Base-by-base conservation (phyloP, 2,329 filamentous ascomycete genomes). In the Pseudogymnoascus sp. region DNA sequence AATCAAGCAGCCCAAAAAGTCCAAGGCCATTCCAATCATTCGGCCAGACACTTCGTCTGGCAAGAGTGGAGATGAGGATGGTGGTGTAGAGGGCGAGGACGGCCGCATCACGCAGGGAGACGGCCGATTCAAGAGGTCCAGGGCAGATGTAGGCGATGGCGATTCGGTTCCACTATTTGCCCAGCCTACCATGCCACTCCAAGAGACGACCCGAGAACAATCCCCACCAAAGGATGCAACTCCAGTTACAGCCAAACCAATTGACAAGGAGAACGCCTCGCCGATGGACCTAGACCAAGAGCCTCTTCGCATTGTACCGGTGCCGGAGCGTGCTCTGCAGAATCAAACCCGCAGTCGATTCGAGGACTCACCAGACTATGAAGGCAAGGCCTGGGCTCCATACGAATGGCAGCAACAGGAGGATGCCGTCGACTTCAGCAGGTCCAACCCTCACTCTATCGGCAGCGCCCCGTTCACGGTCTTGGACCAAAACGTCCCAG, bases 1-100 rank as follows among this genome's bases (percentile, higher is more conserved):
- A 59, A 76, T 84, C 28, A 89, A 89, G 69, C 83, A 87, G 5
- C 74, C 77, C 0, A 91, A 89, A 75, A 86, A 85, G 68, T 90
- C 88, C 4, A 97, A 95, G 76, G 91, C 91, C 8, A 83, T 96
- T 62, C 89, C 92, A 0, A 96, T 96, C 65, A 76, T 93, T 8
- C 81, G 81, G 40, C 89, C 90, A 1, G 80, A 85, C 63, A 86
- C 79, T 68, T 76, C 66, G 63, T 78, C 79, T 67, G 74, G 78
- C 65, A 70, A 72, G 28, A 71, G 73, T 52, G 69, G 71, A 62
- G 71, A 72, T 28, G 74, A 72, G 33, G 71, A 70, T 61, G 71
- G 77, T 18, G 74, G 74, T 14, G 71, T 75, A 8, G 81, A 88
- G 63, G 84, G 86, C 64, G 79, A 82, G 2, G 81, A 87, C 65